Percentiles rank a stretch among this genome's conserved stretches.
These are phyloP conservation scores for Diaporthe citriasiana DNA, from an alignment of 2,329 filamentous ascomycete genomes.

Conservation along the genomic window DNA sequence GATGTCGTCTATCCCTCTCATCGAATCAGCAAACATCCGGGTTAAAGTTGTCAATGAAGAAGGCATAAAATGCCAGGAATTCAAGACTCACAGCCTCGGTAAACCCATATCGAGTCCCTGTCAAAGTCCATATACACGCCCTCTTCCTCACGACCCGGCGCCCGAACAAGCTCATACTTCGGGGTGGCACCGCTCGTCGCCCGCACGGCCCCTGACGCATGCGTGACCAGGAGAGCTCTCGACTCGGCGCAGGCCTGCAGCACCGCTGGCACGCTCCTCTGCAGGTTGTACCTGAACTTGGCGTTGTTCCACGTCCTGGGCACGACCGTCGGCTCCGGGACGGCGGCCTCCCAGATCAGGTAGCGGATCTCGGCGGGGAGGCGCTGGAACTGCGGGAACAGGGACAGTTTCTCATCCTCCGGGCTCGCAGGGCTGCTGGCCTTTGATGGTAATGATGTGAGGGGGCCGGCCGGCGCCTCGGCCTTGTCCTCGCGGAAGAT, in stretches of 20 bases:
- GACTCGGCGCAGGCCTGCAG: constrained; percentile 43
- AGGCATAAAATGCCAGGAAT: too few relatives aligned
- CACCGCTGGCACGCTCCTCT: constrained; percentile 36
- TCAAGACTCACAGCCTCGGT: constrained; percentile 40
- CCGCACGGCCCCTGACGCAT: not conserved
- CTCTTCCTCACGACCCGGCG: constrained; percentile 31
- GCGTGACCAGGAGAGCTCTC: constrained; percentile 36
- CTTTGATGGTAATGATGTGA: not conserved
- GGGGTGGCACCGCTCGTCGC: not conserved
- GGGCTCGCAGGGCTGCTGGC: not conserved
- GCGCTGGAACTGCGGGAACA: constrained; percentile 36
- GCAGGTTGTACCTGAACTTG: constrained; percentile 39
- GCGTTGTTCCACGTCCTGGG: constrained; percentile 41
- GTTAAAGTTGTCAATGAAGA: too few relatives aligned
- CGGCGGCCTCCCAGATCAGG: constrained; percentile 41
- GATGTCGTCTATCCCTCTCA: constrained; percentile 34
- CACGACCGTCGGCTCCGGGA: constrained; percentile 36
- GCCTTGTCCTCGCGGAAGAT: constrained; percentile 33
- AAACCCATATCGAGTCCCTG: constrained; percentile 42
- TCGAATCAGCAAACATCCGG: not conserved
- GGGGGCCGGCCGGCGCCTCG: not conserved
- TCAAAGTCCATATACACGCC: constrained; percentile 42
- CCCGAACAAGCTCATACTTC: constrained; percentile 37
- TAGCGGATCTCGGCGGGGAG: constrained; percentile 37
- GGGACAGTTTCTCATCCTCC: not conserved